These are phyloP conservation scores for Lumnitzera littorea DNA, from an alignment of 345 rosid genomes.

Conservation along the genomic window DNA sequence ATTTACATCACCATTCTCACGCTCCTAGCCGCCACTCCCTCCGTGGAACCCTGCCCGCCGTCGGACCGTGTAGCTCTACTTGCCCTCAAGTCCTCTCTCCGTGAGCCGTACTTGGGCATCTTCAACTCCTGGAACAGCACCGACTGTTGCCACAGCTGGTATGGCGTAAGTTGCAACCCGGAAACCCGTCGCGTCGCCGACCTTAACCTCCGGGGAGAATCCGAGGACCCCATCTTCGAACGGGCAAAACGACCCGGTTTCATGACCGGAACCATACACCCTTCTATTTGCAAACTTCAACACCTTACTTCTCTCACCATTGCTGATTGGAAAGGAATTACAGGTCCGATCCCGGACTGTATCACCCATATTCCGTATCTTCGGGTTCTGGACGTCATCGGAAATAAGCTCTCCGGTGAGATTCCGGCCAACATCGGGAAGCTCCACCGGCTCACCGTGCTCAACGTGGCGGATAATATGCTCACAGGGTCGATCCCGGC, in stretches of 20 bases:
- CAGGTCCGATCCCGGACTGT: conserved; percentile 72
- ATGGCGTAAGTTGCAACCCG: conserved; percentile 37
- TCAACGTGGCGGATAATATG: conserved; percentile 71
- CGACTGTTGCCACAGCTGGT: conserved; percentile 42
- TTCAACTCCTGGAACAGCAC: conserved; percentile 32
- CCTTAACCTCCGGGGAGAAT: conserved; percentile 63
- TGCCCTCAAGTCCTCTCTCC: conserved; percentile 26
- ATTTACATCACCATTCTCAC: background rate
- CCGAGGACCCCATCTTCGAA: conserved; percentile 73
- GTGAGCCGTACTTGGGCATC: conserved; percentile 29
- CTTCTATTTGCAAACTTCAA: conserved; percentile 48
- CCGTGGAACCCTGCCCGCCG: conserved; percentile 27
- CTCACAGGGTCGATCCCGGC: conserved; percentile 58
- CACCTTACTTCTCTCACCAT: conserved; percentile 61
- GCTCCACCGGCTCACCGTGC: conserved; percentile 52
- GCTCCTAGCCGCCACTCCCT: conserved; percentile 3
- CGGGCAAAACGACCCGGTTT: conserved; percentile 54
- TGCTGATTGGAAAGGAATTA: conserved; percentile 90
- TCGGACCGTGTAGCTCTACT: conserved; percentile 26
- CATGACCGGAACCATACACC: conserved; percentile 74
- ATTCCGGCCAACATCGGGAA: conserved; percentile 58
- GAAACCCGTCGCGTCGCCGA: conserved; percentile 28
- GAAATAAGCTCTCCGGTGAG: conserved; percentile 58
- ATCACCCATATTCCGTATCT: conserved; percentile 54
- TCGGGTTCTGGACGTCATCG: conserved; percentile 62